phyloP scores from a whole-genome alignment of 768 basidiomycete genomes.

The Hericium rajendrae region DNA sequence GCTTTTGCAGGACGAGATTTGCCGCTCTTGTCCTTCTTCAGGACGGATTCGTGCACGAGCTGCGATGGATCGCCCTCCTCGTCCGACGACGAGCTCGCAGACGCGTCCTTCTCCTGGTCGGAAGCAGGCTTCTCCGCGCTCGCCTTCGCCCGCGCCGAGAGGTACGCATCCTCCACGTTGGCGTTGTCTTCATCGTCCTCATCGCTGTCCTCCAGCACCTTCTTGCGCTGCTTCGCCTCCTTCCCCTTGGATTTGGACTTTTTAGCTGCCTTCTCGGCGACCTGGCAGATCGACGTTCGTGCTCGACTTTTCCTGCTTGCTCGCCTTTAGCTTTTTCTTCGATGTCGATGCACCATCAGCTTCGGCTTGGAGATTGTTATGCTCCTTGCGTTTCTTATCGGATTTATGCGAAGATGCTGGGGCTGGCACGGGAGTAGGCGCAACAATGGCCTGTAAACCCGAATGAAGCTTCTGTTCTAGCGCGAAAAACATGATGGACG shows the following conservation, averaged over 20 bases:
- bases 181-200: slow-evolving; percentile 19
- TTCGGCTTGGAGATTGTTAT: not conserved
- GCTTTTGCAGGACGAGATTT: slow-evolving; percentile 14
- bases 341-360: not conserved
- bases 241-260: slow-evolving; percentile 9
- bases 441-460: not conserved
- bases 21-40: slow-evolving; percentile 23
- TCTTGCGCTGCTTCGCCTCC: slow-evolving; percentile 11
- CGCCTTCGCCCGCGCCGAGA: slow-evolving; percentile 7
- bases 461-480: too few species aligned
- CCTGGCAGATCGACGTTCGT: not conserved
- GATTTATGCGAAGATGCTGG: slow-evolving; percentile 7
- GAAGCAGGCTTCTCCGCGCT: slow-evolving; percentile 12
- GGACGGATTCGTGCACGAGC: slow-evolving; percentile 59
- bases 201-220: not conserved
- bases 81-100: slow-evolving; percentile 24
- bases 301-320: not conserved
- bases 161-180: slow-evolving; percentile 26
- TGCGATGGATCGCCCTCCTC: slow-evolving; percentile 25
- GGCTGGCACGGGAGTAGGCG: not conserved
- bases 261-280: slow-evolving; percentile 1
- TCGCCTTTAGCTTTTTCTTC: slow-evolving; percentile 3
- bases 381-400: not conserved
- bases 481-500: not conserved
- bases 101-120: slow-evolving; percentile 10